Percentiles rank a stretch among this genome's conserved stretches.
These are phyloP conservation scores for Aspergillus bertholletiae DNA, from an alignment of 495 filamentous ascomycete species.

Conservation along the genomic window DNA sequence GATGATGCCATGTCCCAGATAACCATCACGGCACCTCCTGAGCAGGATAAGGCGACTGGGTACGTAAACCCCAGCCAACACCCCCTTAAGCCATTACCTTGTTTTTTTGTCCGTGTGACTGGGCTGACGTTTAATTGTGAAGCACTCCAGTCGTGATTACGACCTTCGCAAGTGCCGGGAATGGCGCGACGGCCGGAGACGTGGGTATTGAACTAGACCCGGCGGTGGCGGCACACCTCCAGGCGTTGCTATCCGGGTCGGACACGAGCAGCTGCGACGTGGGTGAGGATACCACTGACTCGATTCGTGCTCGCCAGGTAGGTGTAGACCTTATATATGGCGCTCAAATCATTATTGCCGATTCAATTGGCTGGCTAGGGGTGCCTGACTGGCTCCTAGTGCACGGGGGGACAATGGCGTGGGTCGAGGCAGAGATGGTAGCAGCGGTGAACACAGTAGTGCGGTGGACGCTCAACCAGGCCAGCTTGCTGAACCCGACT, in stretches of 20 bases:
- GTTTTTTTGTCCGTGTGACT: background rate
- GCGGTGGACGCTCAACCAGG: background rate
- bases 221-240: background rate
- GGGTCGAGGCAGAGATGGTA: background rate
- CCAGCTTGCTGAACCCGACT: background rate
- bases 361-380: background rate
- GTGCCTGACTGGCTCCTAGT: background rate
- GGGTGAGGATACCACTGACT: background rate
- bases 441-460: background rate
- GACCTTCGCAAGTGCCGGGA: background rate
- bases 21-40: background rate
- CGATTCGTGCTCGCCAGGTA: background rate
- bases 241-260: background rate
- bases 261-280: background rate
- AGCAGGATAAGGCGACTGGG: conserved; percentile 1
- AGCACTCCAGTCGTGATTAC: background rate
- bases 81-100: too few relatives aligned
- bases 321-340: background rate
- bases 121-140: background rate
- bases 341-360: background rate
- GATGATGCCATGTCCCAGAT: background rate
- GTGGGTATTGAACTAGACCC: conserved; percentile 2
- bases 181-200: background rate
- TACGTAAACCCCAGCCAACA: background rate
- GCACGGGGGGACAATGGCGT: background rate